Evolutionary conservation across 805 yeast genomes (phyloP).

Genomic region (Lachancea sp.): DNA sequence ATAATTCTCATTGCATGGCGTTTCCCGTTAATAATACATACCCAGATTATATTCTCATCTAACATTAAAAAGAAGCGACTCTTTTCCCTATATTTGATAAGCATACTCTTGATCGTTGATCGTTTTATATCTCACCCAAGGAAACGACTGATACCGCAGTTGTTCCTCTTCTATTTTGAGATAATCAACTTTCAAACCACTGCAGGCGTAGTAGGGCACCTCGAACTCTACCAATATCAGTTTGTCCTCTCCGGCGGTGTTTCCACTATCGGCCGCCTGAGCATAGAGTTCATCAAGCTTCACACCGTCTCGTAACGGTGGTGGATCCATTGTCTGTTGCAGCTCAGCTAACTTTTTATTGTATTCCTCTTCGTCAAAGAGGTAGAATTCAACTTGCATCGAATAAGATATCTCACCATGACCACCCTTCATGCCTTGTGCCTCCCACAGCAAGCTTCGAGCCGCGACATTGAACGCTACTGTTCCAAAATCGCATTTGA

Average conservation of each 20-base stretch:
- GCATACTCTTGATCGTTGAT: constrained; percentile 37
- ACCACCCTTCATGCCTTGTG: constrained; percentile 49
- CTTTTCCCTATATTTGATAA: constrained; percentile 15
- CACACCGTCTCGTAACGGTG: constrained; percentile 31
- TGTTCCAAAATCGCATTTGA: constrained; percentile 64
- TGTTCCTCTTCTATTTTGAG: constrained; percentile 59
- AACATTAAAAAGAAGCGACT: not conserved
- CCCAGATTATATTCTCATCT: constrained; percentile 1
- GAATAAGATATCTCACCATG: constrained; percentile 48
- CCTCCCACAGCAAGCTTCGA: constrained; percentile 65
- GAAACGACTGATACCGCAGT: constrained; percentile 60
- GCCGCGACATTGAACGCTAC: constrained; percentile 68
- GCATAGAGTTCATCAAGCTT: constrained; percentile 31
- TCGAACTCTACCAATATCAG: constrained; percentile 49
- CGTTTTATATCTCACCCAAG: constrained; percentile 67
- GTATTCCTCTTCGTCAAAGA: constrained; percentile 28
- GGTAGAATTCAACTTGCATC: constrained; percentile 50
- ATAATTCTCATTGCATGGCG: not conserved
- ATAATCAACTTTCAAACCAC: constrained; percentile 62
- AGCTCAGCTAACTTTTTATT: constrained; percentile 20
- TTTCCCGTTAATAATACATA: not conserved
- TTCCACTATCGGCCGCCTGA: constrained; percentile 25
- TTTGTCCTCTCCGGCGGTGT: constrained; percentile 1
- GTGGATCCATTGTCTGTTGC: constrained; percentile 34
- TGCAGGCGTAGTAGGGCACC: constrained; percentile 56